A percentile compares a stretch with the other conserved stretches of the same genome.
Evolutionary conservation across 2,329 filamentous ascomycete genomes (phyloP).

Genomic region (Colletotrichum lupini): DNA sequence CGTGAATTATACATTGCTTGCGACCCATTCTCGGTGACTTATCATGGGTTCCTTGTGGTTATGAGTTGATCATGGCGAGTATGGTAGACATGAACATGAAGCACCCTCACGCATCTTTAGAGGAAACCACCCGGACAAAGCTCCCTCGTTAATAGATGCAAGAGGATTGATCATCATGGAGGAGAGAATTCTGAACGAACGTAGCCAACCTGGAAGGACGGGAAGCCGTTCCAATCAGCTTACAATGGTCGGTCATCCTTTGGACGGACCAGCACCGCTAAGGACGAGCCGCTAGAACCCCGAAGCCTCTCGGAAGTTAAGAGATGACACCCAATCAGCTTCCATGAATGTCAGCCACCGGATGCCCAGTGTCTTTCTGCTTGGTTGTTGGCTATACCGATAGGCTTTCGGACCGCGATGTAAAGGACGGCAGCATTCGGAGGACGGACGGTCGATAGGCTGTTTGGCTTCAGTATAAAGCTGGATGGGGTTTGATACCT

Average conservation of each 20-base stretch:
- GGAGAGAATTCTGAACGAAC: too few relatives aligned
- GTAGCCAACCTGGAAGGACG: too few relatives aligned
- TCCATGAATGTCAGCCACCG: conserved; percentile 6
- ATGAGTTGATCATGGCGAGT: too few relatives aligned
- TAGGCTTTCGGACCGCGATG: background rate
- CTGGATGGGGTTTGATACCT: background rate
- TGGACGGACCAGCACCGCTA: background rate
- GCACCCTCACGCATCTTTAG: background rate
- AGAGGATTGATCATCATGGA: background rate
- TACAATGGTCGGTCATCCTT: too few relatives aligned
- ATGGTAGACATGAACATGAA: background rate
- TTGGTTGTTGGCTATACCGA: background rate
- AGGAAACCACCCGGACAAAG: background rate
- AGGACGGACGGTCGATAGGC: background rate
- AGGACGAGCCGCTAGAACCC: conserved; percentile 26
- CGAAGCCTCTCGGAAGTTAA: conserved; percentile 43
- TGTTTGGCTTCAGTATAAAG: background rate
- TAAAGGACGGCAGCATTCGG: background rate
- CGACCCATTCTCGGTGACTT: background rate
- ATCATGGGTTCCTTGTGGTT: too few relatives aligned
- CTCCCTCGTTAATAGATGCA: background rate
- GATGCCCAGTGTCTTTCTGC: background rate
- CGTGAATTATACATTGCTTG: conserved; percentile 21
- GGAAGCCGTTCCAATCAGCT: background rate
- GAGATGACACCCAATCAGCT: conserved; percentile 42